A percentile compares a stretch with the other conserved stretches of the same genome.
phyloP scores from a whole-genome alignment of 306 rosid genomes.

The Ammopiptanthus mongolicus region DNA sequence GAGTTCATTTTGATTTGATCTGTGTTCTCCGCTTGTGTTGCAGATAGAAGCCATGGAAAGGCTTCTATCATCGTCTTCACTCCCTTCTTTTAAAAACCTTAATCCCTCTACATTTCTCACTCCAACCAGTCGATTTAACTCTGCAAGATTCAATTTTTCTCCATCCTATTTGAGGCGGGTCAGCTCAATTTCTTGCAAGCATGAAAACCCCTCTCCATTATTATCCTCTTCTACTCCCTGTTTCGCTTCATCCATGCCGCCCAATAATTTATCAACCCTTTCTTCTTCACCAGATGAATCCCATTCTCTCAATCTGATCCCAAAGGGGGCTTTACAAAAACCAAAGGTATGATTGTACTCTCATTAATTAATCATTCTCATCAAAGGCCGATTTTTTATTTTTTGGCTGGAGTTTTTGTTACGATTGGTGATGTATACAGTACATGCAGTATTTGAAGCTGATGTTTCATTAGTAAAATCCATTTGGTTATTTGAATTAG shows the following conservation, averaged over 20 bases:
- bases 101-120: conserved; percentile 22
- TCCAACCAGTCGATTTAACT: conserved; percentile 3
- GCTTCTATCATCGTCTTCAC: conserved; percentile 70
- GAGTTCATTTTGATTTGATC: too few species aligned
- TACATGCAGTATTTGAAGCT: background rate
- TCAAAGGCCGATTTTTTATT: background rate
- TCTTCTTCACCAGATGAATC: conserved; percentile 34
- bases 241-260: conserved; percentile 24
- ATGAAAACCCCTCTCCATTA: conserved; percentile 32
- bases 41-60: conserved; percentile 67
- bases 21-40: background rate
- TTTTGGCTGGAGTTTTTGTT: background rate
- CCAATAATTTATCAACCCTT: background rate
- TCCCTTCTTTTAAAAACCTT: conserved; percentile 35
- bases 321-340: conserved; percentile 22
- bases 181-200: conserved; percentile 33
- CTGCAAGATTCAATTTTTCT: conserved; percentile 34
- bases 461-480: background rate
- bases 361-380: background rate
- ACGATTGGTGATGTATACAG: background rate
- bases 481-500: background rate
- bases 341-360: conserved; percentile 46
- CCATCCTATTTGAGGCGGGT: conserved; percentile 14
- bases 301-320: conserved; percentile 38
- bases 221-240: conserved; percentile 23